phyloP scores from a whole-genome alignment of 345 rosid species.

The Kernera saxatilis region DNA sequence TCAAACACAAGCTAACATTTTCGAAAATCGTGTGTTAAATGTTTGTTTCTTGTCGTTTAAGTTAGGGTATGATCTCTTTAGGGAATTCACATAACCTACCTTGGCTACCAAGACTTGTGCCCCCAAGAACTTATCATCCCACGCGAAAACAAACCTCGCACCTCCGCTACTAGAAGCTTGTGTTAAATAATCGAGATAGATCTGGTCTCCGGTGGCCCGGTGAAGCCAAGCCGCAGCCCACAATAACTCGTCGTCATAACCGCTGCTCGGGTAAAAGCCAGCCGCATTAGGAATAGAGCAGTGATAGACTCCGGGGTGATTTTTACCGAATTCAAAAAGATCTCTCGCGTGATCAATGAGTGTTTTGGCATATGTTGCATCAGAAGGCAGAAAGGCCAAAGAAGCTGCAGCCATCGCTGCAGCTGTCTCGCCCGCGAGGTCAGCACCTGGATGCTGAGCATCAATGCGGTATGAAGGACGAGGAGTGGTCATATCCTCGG shows the following conservation, averaged over 20 bases:
- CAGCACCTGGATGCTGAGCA: constrained; percentile 55
- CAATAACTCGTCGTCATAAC: constrained; percentile 65
- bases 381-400: constrained; percentile 34
- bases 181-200: constrained; percentile 61
- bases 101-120: constrained; percentile 83
- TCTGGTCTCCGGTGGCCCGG: constrained; percentile 60
- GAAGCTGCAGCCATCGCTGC: constrained; percentile 74
- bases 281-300: constrained; percentile 32
- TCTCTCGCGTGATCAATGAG: constrained; percentile 50
- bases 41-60: background rate
- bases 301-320: constrained; percentile 30
- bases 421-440: constrained; percentile 61
- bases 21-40: background rate
- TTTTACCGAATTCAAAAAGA: constrained; percentile 39
- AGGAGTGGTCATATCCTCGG: constrained; percentile 70
- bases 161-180: constrained; percentile 63
- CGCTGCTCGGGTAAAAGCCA: constrained; percentile 46
- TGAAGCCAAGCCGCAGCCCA: constrained; percentile 99
- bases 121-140: constrained; percentile 95
- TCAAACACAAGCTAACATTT: constrained; percentile 62
- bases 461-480: constrained; percentile 40
- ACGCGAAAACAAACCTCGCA: constrained; percentile 57
- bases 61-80: background rate
- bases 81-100: constrained; percentile 33
- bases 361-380: constrained; percentile 33